phyloP scores from a whole-genome alignment of 345 rosid species.

The Arabidopsis arenosa region DNA sequence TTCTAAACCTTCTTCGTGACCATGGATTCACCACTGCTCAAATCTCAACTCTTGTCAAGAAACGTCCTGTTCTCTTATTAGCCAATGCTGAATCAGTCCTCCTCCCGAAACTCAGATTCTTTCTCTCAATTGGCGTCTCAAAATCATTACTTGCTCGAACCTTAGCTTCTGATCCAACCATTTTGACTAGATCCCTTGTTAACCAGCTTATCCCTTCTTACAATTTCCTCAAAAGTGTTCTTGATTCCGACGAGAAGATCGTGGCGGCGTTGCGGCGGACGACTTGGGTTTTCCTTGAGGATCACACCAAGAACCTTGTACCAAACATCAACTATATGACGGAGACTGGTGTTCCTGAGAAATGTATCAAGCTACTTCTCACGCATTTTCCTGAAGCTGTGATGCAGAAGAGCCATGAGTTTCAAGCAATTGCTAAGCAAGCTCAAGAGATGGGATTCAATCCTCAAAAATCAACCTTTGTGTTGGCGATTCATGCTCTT shows the following conservation, averaged over 20 bases:
- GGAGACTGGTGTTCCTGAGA: conserved; percentile 47
- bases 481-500: conserved; percentile 54
- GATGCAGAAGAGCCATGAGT: conserved; percentile 49
- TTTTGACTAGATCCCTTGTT: conserved; percentile 49
- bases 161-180: conserved; percentile 42
- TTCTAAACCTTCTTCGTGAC: conserved; percentile 48
- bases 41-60: conserved; percentile 47
- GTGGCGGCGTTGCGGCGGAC: conserved; percentile 46
- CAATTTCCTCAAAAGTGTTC: conserved; percentile 49
- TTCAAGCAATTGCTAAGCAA: conserved; percentile 42
- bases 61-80: conserved; percentile 47
- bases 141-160: conserved; percentile 41
- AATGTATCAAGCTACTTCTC: conserved; percentile 49
- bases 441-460: conserved; percentile 60
- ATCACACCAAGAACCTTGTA: conserved; percentile 49
- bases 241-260: conserved; percentile 44
- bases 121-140: conserved; percentile 50
- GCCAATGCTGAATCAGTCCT: conserved; percentile 43
- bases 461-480: conserved; percentile 52
- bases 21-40: conserved; percentile 49
- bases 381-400: conserved; percentile 59
- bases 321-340: conserved; percentile 51
- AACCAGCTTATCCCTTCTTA: conserved; percentile 52
- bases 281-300: conserved; percentile 54
- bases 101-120: conserved; percentile 53